Evolutionary conservation across 1,284 basidiomycete species (phyloP).

Genomic region (Porogramme epimiltina): DNA sequence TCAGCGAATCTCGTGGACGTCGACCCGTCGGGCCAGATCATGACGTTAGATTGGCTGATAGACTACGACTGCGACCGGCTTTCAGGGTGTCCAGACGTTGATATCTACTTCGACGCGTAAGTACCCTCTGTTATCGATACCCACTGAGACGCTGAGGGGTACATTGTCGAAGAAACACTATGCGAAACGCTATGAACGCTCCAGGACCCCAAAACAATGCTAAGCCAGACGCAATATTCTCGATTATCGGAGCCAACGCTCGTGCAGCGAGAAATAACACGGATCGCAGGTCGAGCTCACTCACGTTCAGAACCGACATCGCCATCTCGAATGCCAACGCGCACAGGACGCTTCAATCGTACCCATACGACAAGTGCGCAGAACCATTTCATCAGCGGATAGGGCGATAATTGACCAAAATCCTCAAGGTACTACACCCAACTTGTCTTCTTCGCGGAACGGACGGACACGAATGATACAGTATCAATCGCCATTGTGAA

Average conservation of each 20-base stretch:
- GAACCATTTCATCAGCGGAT: too few relatives aligned
- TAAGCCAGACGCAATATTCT: conserved; percentile 21
- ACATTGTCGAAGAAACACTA: conserved; percentile 12
- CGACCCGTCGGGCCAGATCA: conserved; percentile 18
- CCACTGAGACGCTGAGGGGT: too few relatives aligned
- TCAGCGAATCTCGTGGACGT: conserved; percentile 21
- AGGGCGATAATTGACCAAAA: neutral
- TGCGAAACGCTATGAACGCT: conserved; percentile 4
- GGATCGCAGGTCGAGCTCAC: conserved; percentile 18
- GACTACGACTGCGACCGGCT: conserved; percentile 12
- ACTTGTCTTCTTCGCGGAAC: conserved; percentile 19
- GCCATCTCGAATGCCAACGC: conserved; percentile 20
- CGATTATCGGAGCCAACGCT: conserved; percentile 18
- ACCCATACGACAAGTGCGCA: conserved; percentile 26
- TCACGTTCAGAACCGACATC: conserved; percentile 23
- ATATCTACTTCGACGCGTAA: conserved; percentile 26
- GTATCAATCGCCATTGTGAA: conserved; percentile 14
- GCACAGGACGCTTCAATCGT: conserved; percentile 22
- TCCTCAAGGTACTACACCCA: neutral
- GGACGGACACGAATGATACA: conserved; percentile 13
- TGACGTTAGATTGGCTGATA: conserved; percentile 24
- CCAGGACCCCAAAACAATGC: conserved; percentile 8
- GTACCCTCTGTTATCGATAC: neutral
- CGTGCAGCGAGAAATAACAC: conserved; percentile 12
- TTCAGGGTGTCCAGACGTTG: conserved; percentile 20